Conservation (phyloP, 148 eudicot genomes). For the Simmondsia chinensis region DNA sequence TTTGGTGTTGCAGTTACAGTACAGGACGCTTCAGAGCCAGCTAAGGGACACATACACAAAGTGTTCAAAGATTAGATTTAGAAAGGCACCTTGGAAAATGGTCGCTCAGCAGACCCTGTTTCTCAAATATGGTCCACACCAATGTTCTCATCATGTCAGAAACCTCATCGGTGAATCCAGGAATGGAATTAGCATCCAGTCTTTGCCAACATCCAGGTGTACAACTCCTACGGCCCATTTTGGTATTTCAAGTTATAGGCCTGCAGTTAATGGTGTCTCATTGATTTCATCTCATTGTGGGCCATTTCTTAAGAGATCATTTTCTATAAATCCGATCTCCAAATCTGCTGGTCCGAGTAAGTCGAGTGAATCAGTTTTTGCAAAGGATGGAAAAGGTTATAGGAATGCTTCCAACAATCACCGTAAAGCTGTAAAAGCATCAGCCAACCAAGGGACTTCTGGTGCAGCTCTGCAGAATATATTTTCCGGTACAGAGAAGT, state of each 20-base stretch:
- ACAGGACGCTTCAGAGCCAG: constrained; percentile 20
- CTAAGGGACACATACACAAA: constrained; percentile 19
- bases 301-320: constrained; percentile 30
- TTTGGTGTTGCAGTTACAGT: constrained; percentile 33
- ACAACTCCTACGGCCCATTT: constrained; percentile 13
- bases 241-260: constrained; percentile 18
- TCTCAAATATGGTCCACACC: constrained; percentile 14
- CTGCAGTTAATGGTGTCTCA: constrained; percentile 13
- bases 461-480: constrained; percentile 8
- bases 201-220: constrained; percentile 21
- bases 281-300: constrained; percentile 13
- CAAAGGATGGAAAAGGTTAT: constrained; percentile 16
- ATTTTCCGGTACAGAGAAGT: constrained; percentile 10
- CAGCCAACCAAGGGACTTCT: constrained; percentile 19
- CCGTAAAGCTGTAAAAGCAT: constrained; percentile 24
- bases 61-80: constrained; percentile 23
- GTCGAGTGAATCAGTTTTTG: constrained; percentile 13
- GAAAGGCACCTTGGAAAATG: constrained; percentile 21
- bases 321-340: constrained; percentile 21
- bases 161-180: constrained; percentile 17
- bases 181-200: constrained; percentile 15
- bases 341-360: constrained; percentile 19
- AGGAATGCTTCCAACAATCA: constrained; percentile 15
- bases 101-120: constrained; percentile 16
- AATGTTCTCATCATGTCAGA: constrained; percentile 12